Evolutionary conservation across 192 early-diverging fungal genomes (phyloP), one percentile per base, ranked within the genome.

Genomic region (Coemansia sp.): DNA sequence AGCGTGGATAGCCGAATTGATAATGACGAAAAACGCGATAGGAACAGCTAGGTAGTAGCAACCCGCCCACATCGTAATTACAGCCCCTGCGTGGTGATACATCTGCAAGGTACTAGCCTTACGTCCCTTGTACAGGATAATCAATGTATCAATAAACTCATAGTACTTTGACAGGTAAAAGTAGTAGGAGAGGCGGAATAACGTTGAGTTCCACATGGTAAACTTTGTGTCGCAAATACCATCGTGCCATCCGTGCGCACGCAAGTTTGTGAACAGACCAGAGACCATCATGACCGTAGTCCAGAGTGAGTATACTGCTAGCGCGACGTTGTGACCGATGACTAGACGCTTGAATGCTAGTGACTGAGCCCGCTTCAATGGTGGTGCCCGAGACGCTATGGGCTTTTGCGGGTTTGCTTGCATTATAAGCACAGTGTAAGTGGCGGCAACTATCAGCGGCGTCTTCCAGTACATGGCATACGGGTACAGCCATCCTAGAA

Each of bases 101-200:
- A 89, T 90, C 82, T 95, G 94, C 71, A 95, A 82, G 12, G 90
- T 86, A 37, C 90, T 92, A 0, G 90, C 90, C 59, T 63, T 67
- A 31, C 80, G 77, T 7, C 92, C 92, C 82, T 95, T 94, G 63
- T 90, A 57, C 39, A 95, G 80, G 67, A 95, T 91, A 75, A 95
- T 94, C 57, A 89, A 81, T 55, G 94, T 95, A 74, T 95, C 94
- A 59, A 95, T 84, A 64, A 95, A 87, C 77, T 95, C 94, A 82
- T 94, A 95, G 78, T 88, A 92, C 82, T 93, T 93, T 80, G 90
- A 92, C 59, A 95, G 86, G 85, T 95, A 95, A 80, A 95, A 95
- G 63, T 92, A 78, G 64, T 89, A 95, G 31, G 89, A 89, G 84
- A 90, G 88, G 75, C 92, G 92, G 63, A 87, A 90, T 36, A 94